Evolutionary conservation across 2,329 filamentous ascomycete genomes (phyloP).

Genomic region (Sordariomycetes sp.): DNA sequence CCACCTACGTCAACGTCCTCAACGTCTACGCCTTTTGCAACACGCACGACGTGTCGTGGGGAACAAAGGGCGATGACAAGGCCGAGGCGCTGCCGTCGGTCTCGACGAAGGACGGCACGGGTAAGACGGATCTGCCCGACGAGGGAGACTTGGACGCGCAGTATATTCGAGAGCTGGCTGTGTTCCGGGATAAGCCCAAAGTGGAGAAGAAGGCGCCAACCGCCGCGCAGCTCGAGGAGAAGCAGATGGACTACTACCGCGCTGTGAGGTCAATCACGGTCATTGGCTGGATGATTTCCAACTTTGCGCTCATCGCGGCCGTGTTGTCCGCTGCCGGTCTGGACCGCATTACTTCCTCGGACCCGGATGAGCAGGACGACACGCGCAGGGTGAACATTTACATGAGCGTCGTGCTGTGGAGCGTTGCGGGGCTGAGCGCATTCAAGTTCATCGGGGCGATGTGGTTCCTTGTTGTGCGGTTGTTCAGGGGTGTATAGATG

Average conservation of each 20-base stretch:
- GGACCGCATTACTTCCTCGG: conserved; percentile 43
- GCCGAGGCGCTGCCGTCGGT: conserved; percentile 80
- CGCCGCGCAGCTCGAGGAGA: conserved; percentile 49
- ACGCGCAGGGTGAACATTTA: conserved; percentile 60
- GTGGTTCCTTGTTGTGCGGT: conserved; percentile 83
- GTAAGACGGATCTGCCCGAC: conserved; percentile 91
- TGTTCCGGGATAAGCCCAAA: conserved; percentile 62
- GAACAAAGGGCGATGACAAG: conserved; percentile 96
- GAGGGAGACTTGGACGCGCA: conserved; percentile 91
- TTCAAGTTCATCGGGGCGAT: conserved; percentile 81
- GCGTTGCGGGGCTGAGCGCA: conserved; percentile 67
- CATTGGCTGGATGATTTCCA: conserved; percentile 90
- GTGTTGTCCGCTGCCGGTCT: conserved; percentile 80
- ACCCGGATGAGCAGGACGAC: conserved; percentile 25
- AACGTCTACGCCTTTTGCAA: conserved; percentile 99
- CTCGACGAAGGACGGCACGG: conserved; percentile 74
- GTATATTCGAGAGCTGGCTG: conserved; percentile 72
- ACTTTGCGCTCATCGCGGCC: conserved; percentile 75
- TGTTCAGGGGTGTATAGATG: conserved; percentile 60
- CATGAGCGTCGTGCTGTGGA: conserved; percentile 78
- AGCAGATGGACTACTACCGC: conserved; percentile 96
- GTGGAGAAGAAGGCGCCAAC: conserved; percentile 52
- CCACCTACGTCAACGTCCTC: conserved; percentile 94
- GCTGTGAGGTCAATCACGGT: conserved; percentile 89
- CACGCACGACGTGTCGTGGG: conserved; percentile 95